Evolutionary conservation across 192 early-diverging fungal genomes (phyloP).

Genomic region (Linnemannia hyalina): DNA sequence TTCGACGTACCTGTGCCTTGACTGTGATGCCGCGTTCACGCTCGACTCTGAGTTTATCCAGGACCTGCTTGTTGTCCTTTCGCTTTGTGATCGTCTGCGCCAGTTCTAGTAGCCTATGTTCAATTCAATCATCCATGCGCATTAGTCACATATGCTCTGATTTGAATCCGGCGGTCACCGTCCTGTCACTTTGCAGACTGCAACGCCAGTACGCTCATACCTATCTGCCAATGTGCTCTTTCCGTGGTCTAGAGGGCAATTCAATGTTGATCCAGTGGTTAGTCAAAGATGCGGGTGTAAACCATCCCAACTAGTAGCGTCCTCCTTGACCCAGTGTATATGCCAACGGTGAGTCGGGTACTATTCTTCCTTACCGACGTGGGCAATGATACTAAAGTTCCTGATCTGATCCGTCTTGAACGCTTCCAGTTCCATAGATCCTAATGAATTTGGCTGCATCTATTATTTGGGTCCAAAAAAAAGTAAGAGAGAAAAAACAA

Average conservation of each 20-base stretch:
- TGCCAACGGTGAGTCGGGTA: not conserved
- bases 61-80: constrained; percentile 86
- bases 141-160: not conserved
- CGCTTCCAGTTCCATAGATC: constrained; percentile 66
- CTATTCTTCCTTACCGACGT: constrained; percentile 67
- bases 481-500: too few species aligned
- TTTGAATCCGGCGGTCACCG: not conserved
- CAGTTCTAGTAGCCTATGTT: constrained; percentile 83
- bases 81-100: constrained; percentile 86
- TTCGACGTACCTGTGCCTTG: constrained; percentile 85
- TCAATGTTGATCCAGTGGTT: not conserved
- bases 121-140: too few species aligned
- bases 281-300: not conserved
- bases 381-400: constrained; percentile 93
- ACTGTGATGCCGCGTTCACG: constrained; percentile 97
- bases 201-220: constrained; percentile 15
- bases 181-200: not conserved
- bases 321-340: not conserved
- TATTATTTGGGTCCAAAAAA: not conserved
- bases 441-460: constrained; percentile 29
- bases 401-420: constrained; percentile 88
- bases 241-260: constrained; percentile 75
- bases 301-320: not conserved
- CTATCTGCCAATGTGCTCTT: constrained; percentile 93
- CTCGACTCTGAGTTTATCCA: constrained; percentile 97